Evolutionary conservation across 371 early-diverging fungal species (phyloP), one percentile per base, ranked within the genome.

Genomic region (Mucor racemosus): DNA sequence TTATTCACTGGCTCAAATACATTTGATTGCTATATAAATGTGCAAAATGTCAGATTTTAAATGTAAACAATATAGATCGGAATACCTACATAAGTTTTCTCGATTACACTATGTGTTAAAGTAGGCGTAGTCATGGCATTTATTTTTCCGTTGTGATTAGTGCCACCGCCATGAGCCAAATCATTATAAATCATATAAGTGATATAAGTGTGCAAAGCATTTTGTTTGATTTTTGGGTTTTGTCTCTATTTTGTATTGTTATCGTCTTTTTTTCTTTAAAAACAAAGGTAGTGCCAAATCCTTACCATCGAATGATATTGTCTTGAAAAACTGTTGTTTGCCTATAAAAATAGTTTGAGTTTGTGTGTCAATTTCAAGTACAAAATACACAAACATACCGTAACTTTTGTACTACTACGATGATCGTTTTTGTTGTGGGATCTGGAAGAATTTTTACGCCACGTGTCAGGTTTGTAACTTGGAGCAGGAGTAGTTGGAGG

Each of bases 131-230:
- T 17, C 19, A 46, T 46, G 19, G 46, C 46, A 19, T 19, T 46
- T 17, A 17, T 19, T 46, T 46, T 46, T 19, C 46, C 46, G 46
- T 17, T 46, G 4, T 46, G 46, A 17, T 46, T 7, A 19, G 46
- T 44, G n/a, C 62, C 44, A 40, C 41, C 48, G 5, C 59, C 59
- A 56, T 73, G 75, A 35, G 69, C 68, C 61, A 76, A 67, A 65
- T 80, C 73, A 34, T 79, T 80, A 61, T 81, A 81, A 42, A 84
- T 81, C 82, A 84, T 81, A 59, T 83, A 84, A 35, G 84, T 74
- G 36, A 84, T 84, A 65, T 81, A 84, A 35, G 82, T 80, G 74
- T 84, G 84, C 72, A 78, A 75, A 31, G 82, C 84, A 74, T 84
- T 84, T 42, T 80, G 75, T 66, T 84, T 84, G 50, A 80, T 67